Evolutionary conservation across 805 yeast species (phyloP), one percentile per base, ranked within the genome.

Genomic region (Ogataea corticis): DNA sequence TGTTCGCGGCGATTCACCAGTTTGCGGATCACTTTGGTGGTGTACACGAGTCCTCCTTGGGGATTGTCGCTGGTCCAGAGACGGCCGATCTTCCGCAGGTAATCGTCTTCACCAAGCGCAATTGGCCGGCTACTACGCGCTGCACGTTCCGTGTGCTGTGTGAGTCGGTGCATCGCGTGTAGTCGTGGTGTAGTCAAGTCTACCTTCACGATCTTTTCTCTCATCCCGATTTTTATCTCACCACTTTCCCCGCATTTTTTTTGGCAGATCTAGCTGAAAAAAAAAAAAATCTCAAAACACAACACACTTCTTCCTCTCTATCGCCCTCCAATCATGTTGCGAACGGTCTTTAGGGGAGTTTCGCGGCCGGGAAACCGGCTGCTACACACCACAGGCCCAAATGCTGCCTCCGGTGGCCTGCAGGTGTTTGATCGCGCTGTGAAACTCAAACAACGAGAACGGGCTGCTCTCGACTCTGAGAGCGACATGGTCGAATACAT

Each of bases 401-500:
- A 21, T 25, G 44, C 31, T n/a, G n/a, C n/a, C n/a, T n/a, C n/a
- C n/a, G n/a, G n/a, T 25, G 42, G 40, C 12, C 42, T 58, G 19
- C 52, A 63, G 33, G 84, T 82, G 9, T 87, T 87, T 63, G 85
- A 86, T 62, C 65, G 94, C 33, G 54, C 65, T 7, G 71, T 80
- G 44, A 88, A 88, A 58, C 62, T 70, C 5, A 53, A 72, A n/a
- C 96, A 88, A 54, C 66, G 87, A 36, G 70, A 77, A 18, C 53
- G 73, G 37, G 79, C 85, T 0, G 79, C 82, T 0, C 36, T 44
- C 5, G 63, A 75, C 18, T 63, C 67, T 15, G 77, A 75, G 3
- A 68, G 68, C 9, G 73, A 83, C 13, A 70, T 76, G 50, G 86
- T 77, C 10, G 95, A 88, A 52, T 88, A 87, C 56, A 65, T 88